These are phyloP conservation scores for Mycena kentingensis DNA, from an alignment of 768 basidiomycete genomes.

Conservation along the genomic window DNA sequence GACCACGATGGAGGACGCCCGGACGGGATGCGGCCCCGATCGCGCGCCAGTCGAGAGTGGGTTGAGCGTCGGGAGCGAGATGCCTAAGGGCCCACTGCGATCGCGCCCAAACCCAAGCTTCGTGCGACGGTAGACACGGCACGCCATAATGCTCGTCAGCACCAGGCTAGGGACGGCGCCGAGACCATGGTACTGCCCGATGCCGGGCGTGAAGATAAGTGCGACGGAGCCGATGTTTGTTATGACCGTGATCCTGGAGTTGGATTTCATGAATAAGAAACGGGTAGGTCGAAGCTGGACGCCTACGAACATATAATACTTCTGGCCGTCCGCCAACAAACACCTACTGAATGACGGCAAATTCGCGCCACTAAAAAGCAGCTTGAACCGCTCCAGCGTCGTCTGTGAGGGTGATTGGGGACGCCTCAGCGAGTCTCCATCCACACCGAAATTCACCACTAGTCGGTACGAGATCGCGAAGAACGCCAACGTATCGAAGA, in stretches of 20 bases:
- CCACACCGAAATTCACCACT: conserved; percentile 13
- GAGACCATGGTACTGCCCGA: neutral
- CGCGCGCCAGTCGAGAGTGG: too few species aligned
- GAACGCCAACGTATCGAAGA: conserved; percentile 35
- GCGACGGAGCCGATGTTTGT: conserved; percentile 10
- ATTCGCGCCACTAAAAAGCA: conserved; percentile 25
- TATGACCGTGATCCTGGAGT: conserved; percentile 20
- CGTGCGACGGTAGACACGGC: conserved; percentile 13
- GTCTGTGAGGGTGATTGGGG: neutral
- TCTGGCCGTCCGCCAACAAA: conserved; percentile 33
- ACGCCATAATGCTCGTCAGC: conserved; percentile 14
- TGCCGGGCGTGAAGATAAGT: neutral
- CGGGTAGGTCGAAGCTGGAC: neutral
- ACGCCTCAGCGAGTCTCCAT: neutral
- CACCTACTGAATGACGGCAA: conserved; percentile 30
- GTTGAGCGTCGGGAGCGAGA: conserved; percentile 3
- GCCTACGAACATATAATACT: conserved; percentile 35
- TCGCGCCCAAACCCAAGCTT: neutral
- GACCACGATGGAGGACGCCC: too few species aligned
- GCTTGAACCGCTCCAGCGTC: neutral
- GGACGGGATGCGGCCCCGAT: too few species aligned
- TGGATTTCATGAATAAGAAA: too few species aligned
- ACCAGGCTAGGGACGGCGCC: conserved; percentile 3
- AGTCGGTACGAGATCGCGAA: conserved; percentile 34
- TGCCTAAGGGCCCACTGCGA: neutral